Base-by-base conservation (phyloP, 352 stramenopile genomes). In the Globisporangium canariense region DNA sequence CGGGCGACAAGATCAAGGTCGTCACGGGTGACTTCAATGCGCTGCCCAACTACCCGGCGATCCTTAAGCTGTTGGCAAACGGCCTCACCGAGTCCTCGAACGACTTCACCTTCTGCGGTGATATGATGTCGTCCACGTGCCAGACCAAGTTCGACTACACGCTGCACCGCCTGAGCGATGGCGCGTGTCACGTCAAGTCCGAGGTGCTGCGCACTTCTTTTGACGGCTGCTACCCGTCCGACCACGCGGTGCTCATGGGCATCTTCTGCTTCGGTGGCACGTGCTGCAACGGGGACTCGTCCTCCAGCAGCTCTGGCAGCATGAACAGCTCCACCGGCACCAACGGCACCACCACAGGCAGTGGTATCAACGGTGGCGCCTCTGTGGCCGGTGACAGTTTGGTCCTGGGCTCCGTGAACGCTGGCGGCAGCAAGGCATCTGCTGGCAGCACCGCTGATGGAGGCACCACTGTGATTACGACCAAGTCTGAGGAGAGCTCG, bases 61-160 rank as follows among this genome's bases (percentile, higher is more conserved):
- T 93, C 58, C 66, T 86, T 46, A 74, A 81, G 53, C 53, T 93
- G 45, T 75, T 87, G 34, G 69, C 64, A 0, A 77, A 78, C 62
- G 62, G 79, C 63, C 68, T 85, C 69, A 25, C 66, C 4, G 84
- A 93, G n/a, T 70, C 74, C 3, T 81, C 70, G 0, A 59, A 71
- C 22, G 79, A 90, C 20, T 65, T 61, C 16, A 93, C 84, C 11
- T 93, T 87, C 64, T 93, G 81, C 28, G 81, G 80, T 4, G 69
- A 90, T 64, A 89, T 89, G 79, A 43, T 88, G 22, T 80, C 71
- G 1, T 22, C 65, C 4, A 80, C 75, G 14, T 93, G 83, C 64
- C 68, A 72, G 32, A 79, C 84, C 51, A 91, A 93, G 64, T 93
- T 86, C 47, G 83, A 93, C 68, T 93, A 85, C 61, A 84, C 72